Evolutionary conservation across 2,329 filamentous ascomycete genomes (phyloP).

Genomic region (Dactylonectria estremocensis): DNA sequence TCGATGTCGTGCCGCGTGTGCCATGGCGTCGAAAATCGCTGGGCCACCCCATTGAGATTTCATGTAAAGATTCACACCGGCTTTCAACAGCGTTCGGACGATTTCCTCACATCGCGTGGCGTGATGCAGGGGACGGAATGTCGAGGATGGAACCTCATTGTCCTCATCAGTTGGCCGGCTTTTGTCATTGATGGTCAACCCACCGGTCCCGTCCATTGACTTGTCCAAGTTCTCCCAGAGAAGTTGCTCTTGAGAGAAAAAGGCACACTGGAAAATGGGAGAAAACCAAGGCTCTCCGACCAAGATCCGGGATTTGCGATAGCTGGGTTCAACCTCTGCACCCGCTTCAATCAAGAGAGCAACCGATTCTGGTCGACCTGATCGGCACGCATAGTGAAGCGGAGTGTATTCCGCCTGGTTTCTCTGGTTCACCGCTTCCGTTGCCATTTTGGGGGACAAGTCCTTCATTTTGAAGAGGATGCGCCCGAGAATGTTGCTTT

Average conservation of each 20-base stretch:
- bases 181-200: background rate
- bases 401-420: slow-evolving; percentile 33
- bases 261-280: slow-evolving; percentile 39
- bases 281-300: slow-evolving; percentile 33
- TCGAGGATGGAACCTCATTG: background rate
- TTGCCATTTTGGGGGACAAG: background rate
- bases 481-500: slow-evolving; percentile 31
- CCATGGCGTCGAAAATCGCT: slow-evolving; percentile 30
- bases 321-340: slow-evolving; percentile 28
- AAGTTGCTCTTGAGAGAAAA: slow-evolving; percentile 29
- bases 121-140: slow-evolving; percentile 12
- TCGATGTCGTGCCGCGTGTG: slow-evolving; percentile 24
- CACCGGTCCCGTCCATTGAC: background rate
- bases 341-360: slow-evolving; percentile 33
- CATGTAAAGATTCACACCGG: slow-evolving; percentile 22
- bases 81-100: slow-evolving; percentile 24
- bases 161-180: background rate
- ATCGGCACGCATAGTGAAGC: slow-evolving; percentile 40
- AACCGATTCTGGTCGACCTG: slow-evolving; percentile 32
- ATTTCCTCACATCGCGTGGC: slow-evolving; percentile 34
- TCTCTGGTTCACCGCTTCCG: slow-evolving; percentile 28
- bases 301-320: background rate
- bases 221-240: slow-evolving; percentile 22
- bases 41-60: background rate
- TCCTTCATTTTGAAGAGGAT: slow-evolving; percentile 34